phyloP scores from a whole-genome alignment of 2,329 filamentous ascomycete genomes.

The Chalaropsis ovoidea region DNA sequence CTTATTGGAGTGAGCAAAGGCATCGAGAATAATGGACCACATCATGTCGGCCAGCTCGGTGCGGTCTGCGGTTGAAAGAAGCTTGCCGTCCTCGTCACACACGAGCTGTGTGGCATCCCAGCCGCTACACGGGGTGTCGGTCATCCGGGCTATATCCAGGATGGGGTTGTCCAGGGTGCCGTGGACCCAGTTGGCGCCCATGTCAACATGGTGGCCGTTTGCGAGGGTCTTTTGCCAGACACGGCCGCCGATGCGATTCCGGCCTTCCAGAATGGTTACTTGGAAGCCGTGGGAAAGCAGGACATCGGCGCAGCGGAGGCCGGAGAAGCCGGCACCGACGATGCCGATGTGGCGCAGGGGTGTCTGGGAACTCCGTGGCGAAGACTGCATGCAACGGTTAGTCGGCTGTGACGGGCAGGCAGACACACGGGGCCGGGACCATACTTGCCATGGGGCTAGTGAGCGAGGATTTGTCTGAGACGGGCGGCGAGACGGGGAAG shows the following conservation, averaged over 20 bases:
- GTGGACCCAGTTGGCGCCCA: conserved; percentile 73
- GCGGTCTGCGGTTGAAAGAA: conserved; percentile 40
- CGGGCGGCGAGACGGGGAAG: conserved; percentile 7
- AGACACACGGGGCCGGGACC: background rate
- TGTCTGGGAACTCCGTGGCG: conserved; percentile 4
- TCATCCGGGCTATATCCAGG: conserved; percentile 53
- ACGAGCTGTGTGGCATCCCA: conserved; percentile 46
- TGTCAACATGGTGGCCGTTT: conserved; percentile 43
- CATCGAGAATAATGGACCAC: conserved; percentile 59
- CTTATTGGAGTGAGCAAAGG: conserved; percentile 56
- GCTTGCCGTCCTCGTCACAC: conserved; percentile 46
- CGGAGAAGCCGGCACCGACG: conserved; percentile 61
- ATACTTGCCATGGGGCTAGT: conserved; percentile 19
- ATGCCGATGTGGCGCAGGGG: conserved; percentile 36
- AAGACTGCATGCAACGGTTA: background rate
- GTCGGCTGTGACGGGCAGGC: background rate
- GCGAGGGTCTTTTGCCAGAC: conserved; percentile 44
- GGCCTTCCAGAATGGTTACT: conserved; percentile 60
- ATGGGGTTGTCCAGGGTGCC: conserved; percentile 63
- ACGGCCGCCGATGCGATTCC: conserved; percentile 56
- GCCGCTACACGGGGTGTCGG: conserved; percentile 41
- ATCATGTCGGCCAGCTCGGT: conserved; percentile 44
- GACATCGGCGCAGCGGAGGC: conserved; percentile 60
- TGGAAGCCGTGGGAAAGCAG: conserved; percentile 53
- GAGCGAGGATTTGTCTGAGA: conserved; percentile 18